phyloP scores from a whole-genome alignment of 2,329 filamentous ascomycete genomes.

The Colletotrichum truncatum region DNA sequence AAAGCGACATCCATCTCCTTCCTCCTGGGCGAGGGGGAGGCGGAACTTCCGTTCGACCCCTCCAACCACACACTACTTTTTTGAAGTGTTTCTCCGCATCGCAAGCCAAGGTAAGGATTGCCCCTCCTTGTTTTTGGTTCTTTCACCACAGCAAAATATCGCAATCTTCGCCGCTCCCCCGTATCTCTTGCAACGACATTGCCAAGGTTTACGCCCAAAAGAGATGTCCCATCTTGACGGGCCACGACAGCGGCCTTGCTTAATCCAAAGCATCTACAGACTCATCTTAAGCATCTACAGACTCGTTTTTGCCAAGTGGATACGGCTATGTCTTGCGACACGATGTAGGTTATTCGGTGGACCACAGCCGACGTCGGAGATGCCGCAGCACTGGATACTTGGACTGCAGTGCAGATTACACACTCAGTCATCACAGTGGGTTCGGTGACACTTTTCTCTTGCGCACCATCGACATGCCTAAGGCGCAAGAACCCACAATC shows the following conservation, averaged over 20 bases:
- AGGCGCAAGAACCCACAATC: not conserved
- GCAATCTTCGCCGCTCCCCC: not conserved
- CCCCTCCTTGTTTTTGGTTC: not conserved
- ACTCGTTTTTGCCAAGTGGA: not conserved
- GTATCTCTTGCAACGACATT: not conserved
- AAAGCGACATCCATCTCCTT: not conserved
- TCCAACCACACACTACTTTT: slow-evolving; percentile 14
- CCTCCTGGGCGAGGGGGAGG: slow-evolving; percentile 9
- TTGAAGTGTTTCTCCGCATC: slow-evolving; percentile 3
- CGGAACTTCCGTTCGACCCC: slow-evolving; percentile 26
- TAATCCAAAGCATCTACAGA: not conserved
- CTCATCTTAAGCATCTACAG: not conserved
- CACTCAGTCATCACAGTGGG: slow-evolving; percentile 5
- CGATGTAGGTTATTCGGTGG: slow-evolving; percentile 23
- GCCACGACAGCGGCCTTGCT: not conserved
- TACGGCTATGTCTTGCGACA: not conserved
- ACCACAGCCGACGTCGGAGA: slow-evolving; percentile 22
- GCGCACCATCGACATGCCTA: not conserved
- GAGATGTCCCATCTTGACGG: not conserved
- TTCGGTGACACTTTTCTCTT: slow-evolving; percentile 1
- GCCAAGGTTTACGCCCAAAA: not conserved
- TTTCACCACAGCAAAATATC: not conserved
- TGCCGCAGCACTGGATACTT: not conserved
- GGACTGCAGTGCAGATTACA: not conserved
- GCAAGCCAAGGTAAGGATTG: not conserved